These are phyloP conservation scores for Emiliania huxleyi DNA, from an alignment of 78 protist genomes.

Conservation along the genomic window DNA sequence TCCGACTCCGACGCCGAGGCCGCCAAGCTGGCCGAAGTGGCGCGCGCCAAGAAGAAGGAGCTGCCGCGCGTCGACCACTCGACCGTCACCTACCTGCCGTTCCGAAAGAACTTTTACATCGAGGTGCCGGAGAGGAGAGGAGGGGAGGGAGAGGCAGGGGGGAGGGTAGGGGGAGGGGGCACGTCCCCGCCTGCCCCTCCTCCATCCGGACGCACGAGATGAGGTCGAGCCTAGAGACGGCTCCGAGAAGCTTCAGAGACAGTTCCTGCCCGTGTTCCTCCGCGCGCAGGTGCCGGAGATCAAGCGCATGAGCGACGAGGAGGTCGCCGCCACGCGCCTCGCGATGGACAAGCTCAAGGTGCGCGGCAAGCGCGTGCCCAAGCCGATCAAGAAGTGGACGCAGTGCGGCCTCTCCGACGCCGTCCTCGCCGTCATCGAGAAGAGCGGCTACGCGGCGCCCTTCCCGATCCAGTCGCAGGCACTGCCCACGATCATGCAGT, in stretches of 20 bases:
- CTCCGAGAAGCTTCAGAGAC: no score
- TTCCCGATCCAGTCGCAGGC: constrained; percentile 69
- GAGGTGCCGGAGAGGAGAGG: no score
- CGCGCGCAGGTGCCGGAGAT: no score
- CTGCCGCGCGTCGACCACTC: constrained; percentile 78
- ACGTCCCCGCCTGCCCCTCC: no score
- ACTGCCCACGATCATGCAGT: constrained; percentile 69
- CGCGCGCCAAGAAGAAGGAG: constrained; percentile 29
- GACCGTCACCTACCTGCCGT: constrained; percentile 66
- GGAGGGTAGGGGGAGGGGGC: no score
- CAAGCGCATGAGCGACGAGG: constrained; percentile 68
- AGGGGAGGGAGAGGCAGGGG: no score
- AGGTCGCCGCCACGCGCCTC: neutral
- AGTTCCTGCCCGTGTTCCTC: no score
- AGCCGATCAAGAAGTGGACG: constrained; percentile 85
- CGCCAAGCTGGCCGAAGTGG: neutral
- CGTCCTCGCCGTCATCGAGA: constrained; percentile 28
- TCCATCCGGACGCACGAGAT: no score
- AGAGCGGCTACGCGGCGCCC: constrained; percentile 44
- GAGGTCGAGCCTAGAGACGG: no score
- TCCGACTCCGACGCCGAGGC: neutral
- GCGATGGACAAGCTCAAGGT: neutral
- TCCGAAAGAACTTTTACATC: constrained; percentile 84
- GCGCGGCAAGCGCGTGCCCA: constrained; percentile 75
- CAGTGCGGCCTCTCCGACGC: constrained; percentile 69